Conservation (phyloP, 2,329 filamentous ascomycete species). For the Aureobasidium sp. region DNA sequence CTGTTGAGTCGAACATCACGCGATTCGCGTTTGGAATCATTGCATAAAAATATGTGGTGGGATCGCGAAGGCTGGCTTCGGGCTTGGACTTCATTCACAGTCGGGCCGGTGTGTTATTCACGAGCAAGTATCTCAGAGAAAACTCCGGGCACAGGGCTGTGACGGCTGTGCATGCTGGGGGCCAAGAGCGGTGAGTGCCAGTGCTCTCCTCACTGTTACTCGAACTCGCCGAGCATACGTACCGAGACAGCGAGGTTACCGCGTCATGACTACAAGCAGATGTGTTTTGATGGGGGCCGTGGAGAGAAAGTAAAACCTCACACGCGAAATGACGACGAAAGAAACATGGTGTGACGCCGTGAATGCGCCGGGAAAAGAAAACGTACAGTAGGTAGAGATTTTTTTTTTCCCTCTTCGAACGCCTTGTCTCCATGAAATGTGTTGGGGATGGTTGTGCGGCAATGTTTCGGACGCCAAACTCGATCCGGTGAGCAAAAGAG, state of each 20-base stretch:
- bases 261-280: not conserved
- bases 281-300: not conserved
- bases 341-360: constrained; percentile 11
- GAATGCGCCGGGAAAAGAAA: constrained; percentile 14
- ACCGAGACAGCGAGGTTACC: constrained; percentile 2
- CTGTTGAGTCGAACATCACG: constrained; percentile 2
- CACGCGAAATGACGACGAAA: constrained; percentile 2
- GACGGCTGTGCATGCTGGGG: not conserved
- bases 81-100: constrained; percentile 3
- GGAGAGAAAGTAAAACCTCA: not conserved
- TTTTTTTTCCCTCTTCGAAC: constrained; percentile 3
- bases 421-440: constrained; percentile 1
- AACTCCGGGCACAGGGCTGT: constrained; percentile 7
- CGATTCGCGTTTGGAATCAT: constrained; percentile 1
- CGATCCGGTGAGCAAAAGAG: constrained; percentile 7
- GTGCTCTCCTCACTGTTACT: constrained; percentile 4
- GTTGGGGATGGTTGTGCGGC: constrained; percentile 15
- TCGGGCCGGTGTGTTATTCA: constrained; percentile 3
- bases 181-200: constrained; percentile 2
- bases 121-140: constrained; percentile 14
- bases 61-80: not conserved
- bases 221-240: not conserved
- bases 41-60: constrained; percentile 6
- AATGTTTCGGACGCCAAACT: constrained; percentile 14
- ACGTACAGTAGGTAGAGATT: constrained; percentile 1